A percentile compares a stretch with the other conserved stretches of the same genome.
Conservation (phyloP, 306 rosid genomes). For the Casuarina cunninghamiana region DNA sequence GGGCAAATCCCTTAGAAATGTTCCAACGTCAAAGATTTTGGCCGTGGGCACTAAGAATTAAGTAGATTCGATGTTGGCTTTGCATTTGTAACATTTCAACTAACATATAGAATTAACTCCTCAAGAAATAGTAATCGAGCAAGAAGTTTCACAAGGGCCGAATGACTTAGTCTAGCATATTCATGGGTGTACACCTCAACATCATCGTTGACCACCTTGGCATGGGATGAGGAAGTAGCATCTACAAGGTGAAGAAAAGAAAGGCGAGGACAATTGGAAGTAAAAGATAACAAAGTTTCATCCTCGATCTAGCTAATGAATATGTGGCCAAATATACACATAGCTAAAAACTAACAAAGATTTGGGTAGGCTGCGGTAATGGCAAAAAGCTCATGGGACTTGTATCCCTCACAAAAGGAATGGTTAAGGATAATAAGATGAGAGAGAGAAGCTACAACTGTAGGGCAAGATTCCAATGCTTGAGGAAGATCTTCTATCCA, state of each 20-base stretch:
- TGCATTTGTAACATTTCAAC: not conserved
- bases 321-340: constrained; percentile 8
- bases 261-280: constrained; percentile 3
- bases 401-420: constrained; percentile 5
- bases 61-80: not conserved
- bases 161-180: not conserved
- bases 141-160: not conserved
- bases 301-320: not conserved
- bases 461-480: not conserved
- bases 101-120: not conserved
- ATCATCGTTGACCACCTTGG: not conserved
- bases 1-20: not conserved
- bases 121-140: constrained; percentile 11
- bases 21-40: not conserved
- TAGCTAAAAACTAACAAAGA: not conserved
- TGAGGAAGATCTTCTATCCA: constrained; percentile 20
- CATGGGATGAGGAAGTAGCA: not conserved
- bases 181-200: not conserved
- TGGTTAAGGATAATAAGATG: not conserved
- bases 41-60: not conserved
- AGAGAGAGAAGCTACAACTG: not conserved
- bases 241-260: constrained; percentile 10
- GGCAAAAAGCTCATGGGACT: constrained; percentile 10
- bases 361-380: constrained; percentile 11
- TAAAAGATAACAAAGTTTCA: constrained; percentile 2